Base-by-base conservation (phyloP, 805 yeast species). In the Lachancea lanzarotensis region DNA sequence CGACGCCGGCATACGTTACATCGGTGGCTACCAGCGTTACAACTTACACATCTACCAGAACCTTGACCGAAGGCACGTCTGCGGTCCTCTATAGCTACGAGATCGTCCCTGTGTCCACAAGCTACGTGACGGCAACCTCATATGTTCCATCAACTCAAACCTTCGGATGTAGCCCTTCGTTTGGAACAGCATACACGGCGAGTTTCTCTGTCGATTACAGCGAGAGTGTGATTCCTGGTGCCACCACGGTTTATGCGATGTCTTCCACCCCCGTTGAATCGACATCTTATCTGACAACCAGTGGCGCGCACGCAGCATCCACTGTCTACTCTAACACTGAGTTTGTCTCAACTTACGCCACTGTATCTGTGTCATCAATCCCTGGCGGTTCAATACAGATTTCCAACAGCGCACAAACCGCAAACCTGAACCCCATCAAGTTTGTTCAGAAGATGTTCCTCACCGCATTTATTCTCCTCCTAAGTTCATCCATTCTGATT, bases 121-220 rank as follows among this genome's bases (percentile, higher is more conserved):
- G 35, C 27, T 26, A 16, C 17, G 29, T 29, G 26, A 18, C 30
- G 15, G 35, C 25, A 9, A 38, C 42, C 11, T 38, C 42, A 3
- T 38, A 30, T 30, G 35, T 38, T 13, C 35, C 42, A 22, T 29
- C 25, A 18, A 31, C 34, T 11, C 35, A 38, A n/a, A n/a, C 19
- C 16, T 19, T 11, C 3, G 42, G 35, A 16, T 38, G 35, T 19
- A 38, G 11, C 16, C 18, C 35, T 18, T 17, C 30, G 3, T 19
- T 35, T 7, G 42, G 42, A 19, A 20, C 42, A 11, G 35, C 42
- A 5, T 19, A 29, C 20, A 38, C 42, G 11, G 42, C 42, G 12
- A 38, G 42, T 22, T n/a, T 17, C 10, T 19, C 35, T 18, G 18
- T 29, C 17, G 17, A 31, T 10, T 38, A 38, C 42, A 31, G 35